phyloP scores from a whole-genome alignment of 2,329 filamentous ascomycete species.

The Chrysoporthe deuterocubensis region DNA sequence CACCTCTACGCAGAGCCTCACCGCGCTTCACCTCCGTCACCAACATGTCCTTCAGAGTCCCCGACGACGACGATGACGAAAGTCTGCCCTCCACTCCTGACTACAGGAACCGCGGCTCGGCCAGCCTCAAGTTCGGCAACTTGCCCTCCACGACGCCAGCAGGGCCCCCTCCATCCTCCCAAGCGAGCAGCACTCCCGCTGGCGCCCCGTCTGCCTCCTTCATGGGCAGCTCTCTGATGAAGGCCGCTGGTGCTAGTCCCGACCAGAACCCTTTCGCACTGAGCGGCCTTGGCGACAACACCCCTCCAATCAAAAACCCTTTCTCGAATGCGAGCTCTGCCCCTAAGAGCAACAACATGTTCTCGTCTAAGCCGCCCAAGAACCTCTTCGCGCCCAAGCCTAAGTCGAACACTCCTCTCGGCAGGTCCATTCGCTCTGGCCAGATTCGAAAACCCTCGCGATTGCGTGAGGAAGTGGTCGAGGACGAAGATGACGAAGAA shows the following conservation, averaged over 20 bases:
- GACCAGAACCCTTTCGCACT: conserved; percentile 25
- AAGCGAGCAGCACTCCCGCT: conserved; percentile 58
- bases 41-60: conserved; percentile 44
- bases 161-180: conserved; percentile 55
- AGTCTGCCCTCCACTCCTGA: conserved; percentile 56
- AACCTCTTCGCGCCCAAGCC: conserved; percentile 45
- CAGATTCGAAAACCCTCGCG: conserved; percentile 52
- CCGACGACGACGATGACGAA: conserved; percentile 42
- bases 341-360: conserved; percentile 23
- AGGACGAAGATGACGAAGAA: conserved; percentile 44
- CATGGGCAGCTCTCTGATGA: conserved; percentile 58
- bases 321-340: conserved; percentile 16
- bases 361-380: conserved; percentile 35
- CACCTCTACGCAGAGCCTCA: not conserved
- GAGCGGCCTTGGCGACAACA: conserved; percentile 23
- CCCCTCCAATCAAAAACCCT: conserved; percentile 26
- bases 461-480: conserved; percentile 51
- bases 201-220: conserved; percentile 61
- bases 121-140: conserved; percentile 46
- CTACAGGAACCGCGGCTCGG: conserved; percentile 42
- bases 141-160: conserved; percentile 58
- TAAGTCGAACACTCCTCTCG: conserved; percentile 48
- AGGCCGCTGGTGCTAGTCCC: conserved; percentile 34
- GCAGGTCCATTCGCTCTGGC: conserved; percentile 50
- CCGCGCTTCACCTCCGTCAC: conserved; percentile 38